Evolutionary conservation across 192 early-diverging fungal genomes (phyloP).

Genomic region (Nowakowskiella sp.): DNA sequence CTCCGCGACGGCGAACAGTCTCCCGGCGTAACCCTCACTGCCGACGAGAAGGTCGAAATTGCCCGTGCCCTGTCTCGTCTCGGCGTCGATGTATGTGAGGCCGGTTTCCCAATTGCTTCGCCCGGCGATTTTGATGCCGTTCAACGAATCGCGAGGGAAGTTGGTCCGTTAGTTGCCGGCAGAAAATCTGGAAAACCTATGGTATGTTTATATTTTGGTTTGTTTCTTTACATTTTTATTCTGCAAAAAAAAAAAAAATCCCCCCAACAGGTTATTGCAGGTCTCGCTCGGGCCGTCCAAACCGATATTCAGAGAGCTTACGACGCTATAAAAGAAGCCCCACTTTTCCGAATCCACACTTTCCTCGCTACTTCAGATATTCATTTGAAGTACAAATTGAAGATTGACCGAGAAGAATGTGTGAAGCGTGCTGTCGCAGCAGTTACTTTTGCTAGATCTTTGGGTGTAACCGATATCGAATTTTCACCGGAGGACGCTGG

Average conservation of each 20-base stretch:
- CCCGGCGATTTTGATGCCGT: conserved; percentile 94
- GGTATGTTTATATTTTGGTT: too few relatives aligned
- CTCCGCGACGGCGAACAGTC: conserved; percentile 97
- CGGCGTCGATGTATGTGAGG: conserved; percentile 93
- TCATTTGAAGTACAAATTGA: conserved; percentile 89
- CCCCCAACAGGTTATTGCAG: conserved; percentile 63
- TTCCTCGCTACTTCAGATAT: conserved; percentile 97
- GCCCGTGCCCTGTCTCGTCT: conserved; percentile 86
- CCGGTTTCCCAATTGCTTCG: conserved; percentile 92
- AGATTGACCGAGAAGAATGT: conserved; percentile 81
- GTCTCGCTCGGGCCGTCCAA: conserved; percentile 74
- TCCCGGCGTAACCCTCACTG: conserved; percentile 88
- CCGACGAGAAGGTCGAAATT: conserved; percentile 90
- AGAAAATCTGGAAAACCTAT: conserved; percentile 72
- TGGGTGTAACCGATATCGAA: conserved; percentile 80
- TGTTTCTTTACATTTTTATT: not conserved
- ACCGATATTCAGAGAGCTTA: conserved; percentile 82
- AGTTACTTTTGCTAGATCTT: conserved; percentile 67
- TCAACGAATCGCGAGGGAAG: conserved; percentile 83
- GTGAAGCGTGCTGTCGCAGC: conserved; percentile 68
- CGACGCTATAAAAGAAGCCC: conserved; percentile 83
- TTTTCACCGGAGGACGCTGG: conserved; percentile 95
- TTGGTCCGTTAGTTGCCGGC: conserved; percentile 76
- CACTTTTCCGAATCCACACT: conserved; percentile 81
- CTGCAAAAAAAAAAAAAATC: not conserved